These are phyloP conservation scores for Lepidium africanum DNA, from an alignment of 345 rosid species.

Conservation along the genomic window DNA sequence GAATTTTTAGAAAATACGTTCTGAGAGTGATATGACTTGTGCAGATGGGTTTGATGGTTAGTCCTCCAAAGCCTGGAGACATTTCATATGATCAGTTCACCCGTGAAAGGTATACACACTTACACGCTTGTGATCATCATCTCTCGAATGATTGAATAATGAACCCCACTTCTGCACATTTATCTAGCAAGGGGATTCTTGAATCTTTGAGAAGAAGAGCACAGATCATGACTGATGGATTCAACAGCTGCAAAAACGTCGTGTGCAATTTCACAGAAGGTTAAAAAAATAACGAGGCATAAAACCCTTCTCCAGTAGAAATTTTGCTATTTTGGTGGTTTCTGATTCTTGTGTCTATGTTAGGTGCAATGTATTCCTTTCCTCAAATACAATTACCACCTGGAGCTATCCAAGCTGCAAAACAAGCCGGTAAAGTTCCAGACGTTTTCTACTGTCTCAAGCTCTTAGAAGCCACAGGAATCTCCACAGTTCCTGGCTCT, in stretches of 20 bases:
- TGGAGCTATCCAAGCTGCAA: slow-evolving; percentile 82
- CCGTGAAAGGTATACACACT: slow-evolving; percentile 69
- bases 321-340: not conserved
- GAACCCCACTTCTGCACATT: not conserved
- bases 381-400: slow-evolving; percentile 90
- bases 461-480: slow-evolving; percentile 97
- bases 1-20: not conserved
- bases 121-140: not conserved
- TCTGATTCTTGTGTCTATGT: not conserved
- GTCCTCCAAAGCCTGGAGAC: slow-evolving; percentile 91
- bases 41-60: slow-evolving; percentile 97
- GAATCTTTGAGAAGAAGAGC: slow-evolving; percentile 94
- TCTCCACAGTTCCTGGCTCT: slow-evolving; percentile 98
- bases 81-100: slow-evolving; percentile 71
- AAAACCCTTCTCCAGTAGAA: not conserved
- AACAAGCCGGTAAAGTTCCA: slow-evolving; percentile 67
- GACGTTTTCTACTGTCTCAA: slow-evolving; percentile 96
- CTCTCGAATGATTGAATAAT: not conserved
- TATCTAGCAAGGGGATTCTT: slow-evolving; percentile 72
- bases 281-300: not conserved
- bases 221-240: slow-evolving; percentile 92
- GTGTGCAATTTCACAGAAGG: slow-evolving; percentile 99
- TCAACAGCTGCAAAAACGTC: slow-evolving; percentile 95
- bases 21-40: slow-evolving; percentile 1
- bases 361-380: slow-evolving; percentile 99